Evolutionary conservation across 108 stramenopile genomes (phyloP), one percentile per base, ranked within the genome.

Genomic region (Cylindrotheca fusiformis): DNA sequence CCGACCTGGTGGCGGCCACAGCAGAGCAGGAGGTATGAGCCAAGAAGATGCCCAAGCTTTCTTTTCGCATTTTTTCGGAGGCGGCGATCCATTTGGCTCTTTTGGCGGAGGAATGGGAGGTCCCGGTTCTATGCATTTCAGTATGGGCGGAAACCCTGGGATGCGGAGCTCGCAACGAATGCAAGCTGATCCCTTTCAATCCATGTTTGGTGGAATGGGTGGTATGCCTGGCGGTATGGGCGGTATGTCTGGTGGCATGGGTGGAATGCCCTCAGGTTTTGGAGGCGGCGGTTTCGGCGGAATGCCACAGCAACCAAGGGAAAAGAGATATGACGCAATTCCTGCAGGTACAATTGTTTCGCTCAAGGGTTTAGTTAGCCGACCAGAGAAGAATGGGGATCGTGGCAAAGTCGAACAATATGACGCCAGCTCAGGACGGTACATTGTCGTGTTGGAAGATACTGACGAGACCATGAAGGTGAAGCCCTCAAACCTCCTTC

Each of bases 21-120:
- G 80, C 26, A 68, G 79, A 20, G 79, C 74, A n/a, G 69, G 48
- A 0, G 80, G 85, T 52, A 93, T 93, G 91, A 84, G 82, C 67
- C 86, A 69, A 3, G 82, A 86, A 71, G 91, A 93, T 56, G 91
- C 91, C 3, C 61, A 85, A 60, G 63, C 69, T 48, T 82, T 93
- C 46, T 93, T 93, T 62, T 72, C 79, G 21, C 69, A 72, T 44
- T 81, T 89, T 32, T 93, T 93, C 77, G 91, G 91, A 18, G 84
- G 86, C 14, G 79, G 58, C 2, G 91, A 93, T 82, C 91, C 91
- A n/a, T 93, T 93, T 69, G 91, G 91, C 50, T 79, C 71, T 12
- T 67, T 71, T 59, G 72, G 78, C 66, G 87, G 83, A 20, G 74
- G 79, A 21, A 33, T 55, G 32, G 70, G 77, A 29, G 79, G 81